A percentile compares a stretch with the other conserved stretches of the same genome.
These are phyloP conservation scores for Aciculosporium take DNA, from an alignment of 2,329 filamentous ascomycete species.

Conservation along the genomic window DNA sequence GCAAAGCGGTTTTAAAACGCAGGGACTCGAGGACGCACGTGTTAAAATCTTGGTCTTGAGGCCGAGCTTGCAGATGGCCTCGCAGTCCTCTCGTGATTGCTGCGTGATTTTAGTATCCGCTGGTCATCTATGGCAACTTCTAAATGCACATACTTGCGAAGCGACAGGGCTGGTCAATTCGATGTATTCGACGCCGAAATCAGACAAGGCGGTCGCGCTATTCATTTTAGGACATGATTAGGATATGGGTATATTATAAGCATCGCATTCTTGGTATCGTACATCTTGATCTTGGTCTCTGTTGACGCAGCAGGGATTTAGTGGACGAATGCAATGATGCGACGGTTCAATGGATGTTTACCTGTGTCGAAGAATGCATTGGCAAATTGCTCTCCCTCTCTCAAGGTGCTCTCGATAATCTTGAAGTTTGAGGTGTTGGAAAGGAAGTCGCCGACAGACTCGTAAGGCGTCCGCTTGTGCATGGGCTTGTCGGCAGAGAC, in stretches of 20 bases:
- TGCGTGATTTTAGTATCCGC: conserved; percentile 35
- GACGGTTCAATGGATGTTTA: neutral
- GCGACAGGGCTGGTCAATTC: conserved; percentile 78
- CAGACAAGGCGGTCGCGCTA: conserved; percentile 8
- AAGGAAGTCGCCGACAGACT: conserved; percentile 8
- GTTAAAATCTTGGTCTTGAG: conserved; percentile 41
- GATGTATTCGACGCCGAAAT: conserved; percentile 15
- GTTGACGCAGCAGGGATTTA: neutral
- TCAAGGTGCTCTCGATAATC: conserved; percentile 7
- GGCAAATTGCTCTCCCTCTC: conserved; percentile 70
- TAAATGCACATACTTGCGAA: neutral
- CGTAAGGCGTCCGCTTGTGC: conserved; percentile 4
- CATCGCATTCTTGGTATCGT: neutral
- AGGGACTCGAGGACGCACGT: conserved; percentile 10
- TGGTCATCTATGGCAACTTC: neutral
- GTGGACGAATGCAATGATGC: neutral
- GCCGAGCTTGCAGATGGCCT: conserved; percentile 86
- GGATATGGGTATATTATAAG: neutral
- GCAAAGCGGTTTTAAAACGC: neutral
- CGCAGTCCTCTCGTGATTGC: conserved; percentile 74
- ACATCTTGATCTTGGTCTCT: conserved; percentile 40
- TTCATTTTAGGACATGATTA: neutral
- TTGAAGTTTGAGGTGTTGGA: conserved; percentile 10
- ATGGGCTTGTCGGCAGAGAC: conserved; percentile 1
- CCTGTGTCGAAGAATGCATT: conserved; percentile 62